A percentile compares a stretch with the other conserved stretches of the same genome.
Conservation (phyloP, 306 rosid genomes). For the Fragaria nilgerrensis region DNA sequence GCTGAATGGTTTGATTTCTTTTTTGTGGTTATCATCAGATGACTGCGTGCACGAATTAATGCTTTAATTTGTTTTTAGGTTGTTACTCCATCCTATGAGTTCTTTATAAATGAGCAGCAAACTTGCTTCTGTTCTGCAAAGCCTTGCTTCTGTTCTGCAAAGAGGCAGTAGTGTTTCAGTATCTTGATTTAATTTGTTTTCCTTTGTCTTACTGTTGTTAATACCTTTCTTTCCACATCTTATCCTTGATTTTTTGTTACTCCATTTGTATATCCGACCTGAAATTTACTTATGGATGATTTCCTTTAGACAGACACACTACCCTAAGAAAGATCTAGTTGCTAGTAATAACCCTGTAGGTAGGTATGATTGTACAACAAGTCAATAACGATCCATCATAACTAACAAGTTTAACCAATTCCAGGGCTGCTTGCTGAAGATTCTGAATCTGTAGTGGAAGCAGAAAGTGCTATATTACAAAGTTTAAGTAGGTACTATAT, state of each 20-base stretch:
- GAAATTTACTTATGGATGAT: background rate
- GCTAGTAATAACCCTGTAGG: background rate
- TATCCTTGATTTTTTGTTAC: background rate
- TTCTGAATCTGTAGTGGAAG: conserved; percentile 63
- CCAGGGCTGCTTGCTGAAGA: conserved; percentile 83
- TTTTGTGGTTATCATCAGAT: background rate
- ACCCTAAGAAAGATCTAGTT: conserved; percentile 5
- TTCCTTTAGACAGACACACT: background rate
- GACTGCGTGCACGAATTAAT: background rate
- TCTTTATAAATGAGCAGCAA: background rate
- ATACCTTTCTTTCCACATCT: background rate
- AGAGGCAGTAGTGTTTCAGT: background rate
- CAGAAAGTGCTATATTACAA: conserved; percentile 69
- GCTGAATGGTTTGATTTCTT: background rate
- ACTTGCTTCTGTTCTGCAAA: conserved; percentile 2
- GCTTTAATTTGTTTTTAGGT: background rate
- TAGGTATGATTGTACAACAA: background rate
- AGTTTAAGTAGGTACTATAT: conserved; percentile 78
- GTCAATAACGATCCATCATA: conserved; percentile 13
- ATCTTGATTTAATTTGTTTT: background rate
- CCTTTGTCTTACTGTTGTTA: background rate
- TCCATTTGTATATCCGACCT: background rate
- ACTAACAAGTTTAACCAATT: conserved; percentile 46
- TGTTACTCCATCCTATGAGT: background rate
- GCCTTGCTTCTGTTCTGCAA: background rate